phyloP scores from a whole-genome alignment of 148 eudicot species.

The Heliamphora exappendiculata region DNA sequence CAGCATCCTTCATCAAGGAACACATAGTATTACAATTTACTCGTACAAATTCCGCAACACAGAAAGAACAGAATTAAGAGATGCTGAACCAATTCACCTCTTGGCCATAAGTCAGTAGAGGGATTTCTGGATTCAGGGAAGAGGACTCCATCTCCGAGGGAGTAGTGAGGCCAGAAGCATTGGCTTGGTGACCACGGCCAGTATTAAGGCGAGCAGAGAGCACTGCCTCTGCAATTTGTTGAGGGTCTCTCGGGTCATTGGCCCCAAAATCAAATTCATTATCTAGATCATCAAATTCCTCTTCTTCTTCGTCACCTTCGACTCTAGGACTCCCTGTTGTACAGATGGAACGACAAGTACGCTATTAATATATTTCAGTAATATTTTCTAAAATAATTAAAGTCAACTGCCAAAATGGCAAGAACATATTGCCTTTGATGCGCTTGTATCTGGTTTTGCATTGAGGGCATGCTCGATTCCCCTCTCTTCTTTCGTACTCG shows the following conservation, averaged over 20 bases:
- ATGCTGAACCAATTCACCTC: conserved; percentile 43
- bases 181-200: conserved; percentile 28
- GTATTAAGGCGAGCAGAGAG: conserved; percentile 30
- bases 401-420: neutral
- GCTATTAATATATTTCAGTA: too few relatives aligned
- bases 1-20: conserved; percentile 45
- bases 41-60: neutral
- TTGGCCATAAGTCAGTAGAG: conserved; percentile 68
- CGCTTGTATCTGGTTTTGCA: conserved; percentile 72
- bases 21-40: neutral
- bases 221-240: conserved; percentile 35
- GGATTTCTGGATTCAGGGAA: conserved; percentile 38
- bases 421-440: conserved; percentile 37
- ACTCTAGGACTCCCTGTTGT: conserved; percentile 66
- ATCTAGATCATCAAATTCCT: conserved; percentile 71
- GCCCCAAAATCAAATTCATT: conserved; percentile 51
- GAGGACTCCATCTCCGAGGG: conserved; percentile 48
- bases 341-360: neutral
- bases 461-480: conserved; percentile 68
- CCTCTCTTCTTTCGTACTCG: conserved; percentile 72
- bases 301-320: conserved; percentile 91
- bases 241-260: conserved; percentile 23
- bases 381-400: too few relatives aligned
- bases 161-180: conserved; percentile 46
- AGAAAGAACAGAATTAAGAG: conserved; percentile 2